These are phyloP conservation scores for Phytophthora rubi DNA, from an alignment of 352 stramenopile genomes.

Conservation along the genomic window DNA sequence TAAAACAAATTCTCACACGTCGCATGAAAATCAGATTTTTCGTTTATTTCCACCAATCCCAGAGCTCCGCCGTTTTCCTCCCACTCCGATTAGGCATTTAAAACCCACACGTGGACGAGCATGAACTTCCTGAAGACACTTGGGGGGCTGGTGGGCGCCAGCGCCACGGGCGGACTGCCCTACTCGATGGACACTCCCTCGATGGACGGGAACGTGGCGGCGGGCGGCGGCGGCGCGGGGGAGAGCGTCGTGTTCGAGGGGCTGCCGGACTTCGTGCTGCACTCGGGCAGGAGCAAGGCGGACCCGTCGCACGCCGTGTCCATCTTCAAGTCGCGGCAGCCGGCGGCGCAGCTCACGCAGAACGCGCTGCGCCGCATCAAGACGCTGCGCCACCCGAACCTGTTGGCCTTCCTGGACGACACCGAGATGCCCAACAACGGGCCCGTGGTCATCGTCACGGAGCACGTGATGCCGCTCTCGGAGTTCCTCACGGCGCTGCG, in stretches of 20 bases:
- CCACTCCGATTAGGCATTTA: neutral
- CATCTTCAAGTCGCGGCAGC: slow-evolving; percentile 94
- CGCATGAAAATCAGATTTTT: slow-evolving; percentile 28
- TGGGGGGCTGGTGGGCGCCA: slow-evolving; percentile 71
- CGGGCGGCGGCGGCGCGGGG: slow-evolving; percentile 33
- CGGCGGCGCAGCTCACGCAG: slow-evolving; percentile 76
- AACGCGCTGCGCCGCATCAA: slow-evolving; percentile 94
- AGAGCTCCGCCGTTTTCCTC: slow-evolving; percentile 5
- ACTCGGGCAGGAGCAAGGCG: slow-evolving; percentile 86
- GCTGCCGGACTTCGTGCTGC: slow-evolving; percentile 84
- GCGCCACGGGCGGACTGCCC: slow-evolving; percentile 73
- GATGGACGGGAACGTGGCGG: slow-evolving; percentile 52
- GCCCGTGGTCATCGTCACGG: slow-evolving; percentile 94
- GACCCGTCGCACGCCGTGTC: slow-evolving; percentile 81
- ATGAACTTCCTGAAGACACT: slow-evolving; percentile 92
- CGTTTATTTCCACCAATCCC: slow-evolving; percentile 22
- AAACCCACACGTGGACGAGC: slow-evolving; percentile 10
- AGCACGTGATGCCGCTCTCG: slow-evolving; percentile 91
- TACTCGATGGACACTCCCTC: slow-evolving; percentile 59
- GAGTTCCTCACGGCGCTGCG: slow-evolving; percentile 87
- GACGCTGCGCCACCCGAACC: slow-evolving; percentile 94
- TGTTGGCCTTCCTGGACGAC: slow-evolving; percentile 90
- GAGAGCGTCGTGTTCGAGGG: slow-evolving; percentile 62
- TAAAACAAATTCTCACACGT: slow-evolving; percentile 28
- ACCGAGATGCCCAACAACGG: slow-evolving; percentile 80